A percentile compares a stretch with the other conserved stretches of the same genome.
Evolutionary conservation across 169 alveolate genomes (phyloP).

Genomic region (Cryptosporidium sp.): DNA sequence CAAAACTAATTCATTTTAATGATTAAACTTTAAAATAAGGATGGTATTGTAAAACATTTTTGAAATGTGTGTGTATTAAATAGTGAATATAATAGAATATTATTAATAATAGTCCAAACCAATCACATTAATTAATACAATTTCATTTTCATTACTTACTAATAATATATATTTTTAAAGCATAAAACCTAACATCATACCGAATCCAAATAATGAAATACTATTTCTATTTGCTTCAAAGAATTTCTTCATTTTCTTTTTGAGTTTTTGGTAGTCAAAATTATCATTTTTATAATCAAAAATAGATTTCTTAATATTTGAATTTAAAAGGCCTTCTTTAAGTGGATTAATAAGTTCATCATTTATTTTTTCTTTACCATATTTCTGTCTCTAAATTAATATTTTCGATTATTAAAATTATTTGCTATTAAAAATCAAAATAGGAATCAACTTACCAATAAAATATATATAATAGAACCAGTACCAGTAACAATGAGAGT

Average conservation of each 20-base stretch:
- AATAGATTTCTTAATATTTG: slow-evolving; percentile 37
- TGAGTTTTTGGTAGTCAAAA: slow-evolving; percentile 24
- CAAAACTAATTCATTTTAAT: background rate
- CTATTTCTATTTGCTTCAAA: slow-evolving; percentile 31
- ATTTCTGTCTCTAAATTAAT: background rate
- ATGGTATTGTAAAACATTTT: too few relatives aligned
- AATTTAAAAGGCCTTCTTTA: slow-evolving; percentile 31
- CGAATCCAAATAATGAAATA: slow-evolving; percentile 51
- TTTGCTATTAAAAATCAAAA: background rate
- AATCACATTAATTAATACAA: background rate
- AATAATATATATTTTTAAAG: background rate
- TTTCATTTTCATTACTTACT: background rate
- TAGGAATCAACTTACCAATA: slow-evolving; percentile 49
- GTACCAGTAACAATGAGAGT: slow-evolving; percentile 50
- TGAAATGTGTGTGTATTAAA: background rate
- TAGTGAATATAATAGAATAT: background rate
- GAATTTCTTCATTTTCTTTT: slow-evolving; percentile 30
- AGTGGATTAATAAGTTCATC: slow-evolving; percentile 51
- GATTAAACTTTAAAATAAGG: too few relatives aligned
- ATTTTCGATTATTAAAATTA: background rate
- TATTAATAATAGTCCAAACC: background rate
- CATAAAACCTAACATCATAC: slow-evolving; percentile 54
- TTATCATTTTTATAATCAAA: slow-evolving; percentile 22
- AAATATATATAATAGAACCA: slow-evolving; percentile 14
- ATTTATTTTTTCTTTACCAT: slow-evolving; percentile 19